Conservation (phyloP, 2,329 filamentous ascomycete genomes). For the Dissoconium aciculare region DNA sequence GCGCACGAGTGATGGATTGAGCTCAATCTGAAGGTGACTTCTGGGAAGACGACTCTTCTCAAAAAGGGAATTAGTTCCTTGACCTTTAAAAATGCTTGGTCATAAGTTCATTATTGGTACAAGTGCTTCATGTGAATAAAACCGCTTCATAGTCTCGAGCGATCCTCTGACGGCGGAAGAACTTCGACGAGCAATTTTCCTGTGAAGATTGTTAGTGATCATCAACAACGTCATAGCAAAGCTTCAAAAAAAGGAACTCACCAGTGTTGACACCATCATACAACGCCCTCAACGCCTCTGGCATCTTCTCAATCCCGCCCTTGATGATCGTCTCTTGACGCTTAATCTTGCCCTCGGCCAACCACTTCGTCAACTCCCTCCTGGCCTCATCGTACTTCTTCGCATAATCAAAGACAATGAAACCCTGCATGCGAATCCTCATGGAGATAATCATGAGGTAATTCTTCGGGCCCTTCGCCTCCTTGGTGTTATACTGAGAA, state of each 20-base stretch:
- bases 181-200: conserved; percentile 14
- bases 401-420: conserved; percentile 56
- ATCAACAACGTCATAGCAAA: background rate
- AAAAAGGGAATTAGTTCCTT: no score
- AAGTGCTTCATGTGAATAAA: no score
- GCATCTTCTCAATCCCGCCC: conserved; percentile 34
- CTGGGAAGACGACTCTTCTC: no score
- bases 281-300: conserved; percentile 33
- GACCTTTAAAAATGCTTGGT: no score
- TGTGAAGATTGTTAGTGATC: conserved; percentile 1
- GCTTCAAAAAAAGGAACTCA: no score
- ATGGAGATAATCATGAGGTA: conserved; percentile 39
- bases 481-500: conserved; percentile 49
- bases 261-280: conserved; percentile 35
- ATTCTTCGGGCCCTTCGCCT: conserved; percentile 40
- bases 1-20: no score
- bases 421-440: conserved; percentile 50
- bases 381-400: conserved; percentile 43
- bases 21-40: no score
- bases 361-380: conserved; percentile 39
- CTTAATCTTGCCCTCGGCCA: conserved; percentile 43
- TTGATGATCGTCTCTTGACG: conserved; percentile 33
- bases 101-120: no score
- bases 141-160: conserved; percentile 1
- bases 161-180: conserved; percentile 2